Conservation (phyloP, 106 monocot genomes). For the Allium sativum region DNA sequence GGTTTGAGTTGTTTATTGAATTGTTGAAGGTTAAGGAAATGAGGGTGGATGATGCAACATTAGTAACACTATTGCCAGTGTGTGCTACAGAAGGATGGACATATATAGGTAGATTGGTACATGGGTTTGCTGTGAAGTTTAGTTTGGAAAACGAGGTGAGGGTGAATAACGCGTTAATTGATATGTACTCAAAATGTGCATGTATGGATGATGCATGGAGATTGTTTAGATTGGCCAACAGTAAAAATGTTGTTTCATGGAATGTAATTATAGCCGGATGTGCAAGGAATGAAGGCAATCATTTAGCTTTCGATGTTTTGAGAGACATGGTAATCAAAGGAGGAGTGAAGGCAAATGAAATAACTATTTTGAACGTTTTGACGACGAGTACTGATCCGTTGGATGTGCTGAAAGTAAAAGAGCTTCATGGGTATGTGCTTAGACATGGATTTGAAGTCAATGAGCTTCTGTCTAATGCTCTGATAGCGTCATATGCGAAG, state of each 20-base stretch:
- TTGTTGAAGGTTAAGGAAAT: slow-evolving; percentile 17
- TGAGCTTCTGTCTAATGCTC: slow-evolving; percentile 37
- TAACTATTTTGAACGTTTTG: slow-evolving; percentile 55
- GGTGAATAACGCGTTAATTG: slow-evolving; percentile 46
- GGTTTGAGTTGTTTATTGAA: slow-evolving; percentile 24
- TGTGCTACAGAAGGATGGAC: slow-evolving; percentile 40
- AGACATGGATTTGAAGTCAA: slow-evolving; percentile 33
- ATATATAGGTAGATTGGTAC: slow-evolving; percentile 36
- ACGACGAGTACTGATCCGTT: slow-evolving; percentile 26
- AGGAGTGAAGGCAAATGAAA: slow-evolving; percentile 25
- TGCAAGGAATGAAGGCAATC: slow-evolving; percentile 42
- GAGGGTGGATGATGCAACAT: slow-evolving; percentile 30
- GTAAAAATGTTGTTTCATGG: slow-evolving; percentile 56
- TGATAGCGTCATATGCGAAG: slow-evolving; percentile 63
- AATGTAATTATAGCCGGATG: slow-evolving; percentile 55
- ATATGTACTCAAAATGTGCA: slow-evolving; percentile 56
- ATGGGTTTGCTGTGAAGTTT: slow-evolving; percentile 44
- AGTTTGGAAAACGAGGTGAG: slow-evolving; percentile 19
- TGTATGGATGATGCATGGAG: slow-evolving; percentile 22
- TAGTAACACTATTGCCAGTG: slow-evolving; percentile 43
- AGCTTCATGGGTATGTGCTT: slow-evolving; percentile 46
- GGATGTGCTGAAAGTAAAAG: slow-evolving; percentile 28
- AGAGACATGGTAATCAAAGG: slow-evolving; percentile 23
- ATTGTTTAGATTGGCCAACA: slow-evolving; percentile 15
- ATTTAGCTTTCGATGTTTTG: slow-evolving; percentile 21